A percentile compares a stretch with the other conserved stretches of the same genome.
phyloP scores from a whole-genome alignment of 2,329 filamentous ascomycete genomes.

The Ustulina deusta region DNA sequence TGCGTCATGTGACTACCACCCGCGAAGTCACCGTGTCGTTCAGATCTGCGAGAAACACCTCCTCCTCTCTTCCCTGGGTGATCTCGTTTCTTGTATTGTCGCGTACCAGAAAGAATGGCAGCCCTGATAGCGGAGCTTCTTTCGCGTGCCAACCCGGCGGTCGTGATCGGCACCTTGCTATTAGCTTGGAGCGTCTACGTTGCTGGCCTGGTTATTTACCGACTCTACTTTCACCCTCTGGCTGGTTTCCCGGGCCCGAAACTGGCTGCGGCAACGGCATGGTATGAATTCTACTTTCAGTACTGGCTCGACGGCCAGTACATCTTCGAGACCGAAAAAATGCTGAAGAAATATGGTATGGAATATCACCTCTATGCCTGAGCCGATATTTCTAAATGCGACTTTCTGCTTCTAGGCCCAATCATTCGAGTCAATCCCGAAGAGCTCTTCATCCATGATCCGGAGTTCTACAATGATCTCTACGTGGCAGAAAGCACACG shows the following conservation, averaged over 20 bases:
- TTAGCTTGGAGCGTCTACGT: slow-evolving; percentile 23
- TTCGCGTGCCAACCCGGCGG: slow-evolving; percentile 41
- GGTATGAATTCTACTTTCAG: slow-evolving; percentile 46
- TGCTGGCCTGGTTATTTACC: slow-evolving; percentile 39
- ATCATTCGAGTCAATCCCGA: slow-evolving; percentile 47
- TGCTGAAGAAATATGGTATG: slow-evolving; percentile 53
- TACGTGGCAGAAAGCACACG: slow-evolving; percentile 38
- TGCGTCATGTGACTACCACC: slow-evolving; percentile 22
- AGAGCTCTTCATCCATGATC: slow-evolving; percentile 45
- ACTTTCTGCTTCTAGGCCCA: slow-evolving; percentile 30
- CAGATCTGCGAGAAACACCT: neutral
- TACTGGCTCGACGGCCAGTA: slow-evolving; percentile 44
- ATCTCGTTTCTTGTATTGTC: neutral
- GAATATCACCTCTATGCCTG: neutral
- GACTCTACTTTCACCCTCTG: slow-evolving; percentile 42
- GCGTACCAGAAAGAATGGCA: slow-evolving; percentile 19
- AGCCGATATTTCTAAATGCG: neutral
- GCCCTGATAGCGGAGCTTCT: slow-evolving; percentile 19
- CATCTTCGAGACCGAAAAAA: slow-evolving; percentile 48
- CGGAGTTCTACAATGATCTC: slow-evolving; percentile 39
- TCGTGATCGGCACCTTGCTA: slow-evolving; percentile 33
- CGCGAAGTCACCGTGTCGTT: slow-evolving; percentile 2
- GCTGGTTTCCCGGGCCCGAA: slow-evolving; percentile 47
- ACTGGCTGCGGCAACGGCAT: slow-evolving; percentile 41
- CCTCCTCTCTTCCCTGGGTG: neutral